A percentile compares a stretch with the other conserved stretches of the same genome.
These are phyloP conservation scores for Pseudozyma flocculosa DNA, from an alignment of 1,284 basidiomycete genomes.

Conservation along the genomic window DNA sequence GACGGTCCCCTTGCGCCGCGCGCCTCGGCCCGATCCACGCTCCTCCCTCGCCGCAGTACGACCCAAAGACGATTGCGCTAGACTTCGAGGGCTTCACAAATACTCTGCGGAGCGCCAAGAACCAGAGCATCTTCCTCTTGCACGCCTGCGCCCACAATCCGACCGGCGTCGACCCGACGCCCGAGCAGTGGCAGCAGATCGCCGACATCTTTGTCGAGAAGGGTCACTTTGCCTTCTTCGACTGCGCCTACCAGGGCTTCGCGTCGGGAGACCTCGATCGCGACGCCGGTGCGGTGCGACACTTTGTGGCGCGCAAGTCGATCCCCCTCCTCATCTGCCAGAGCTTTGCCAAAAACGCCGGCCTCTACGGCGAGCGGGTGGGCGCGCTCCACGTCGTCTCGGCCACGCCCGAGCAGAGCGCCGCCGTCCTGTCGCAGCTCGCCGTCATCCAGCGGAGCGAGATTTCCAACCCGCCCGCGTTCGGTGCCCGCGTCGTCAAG, in stretches of 20 bases:
- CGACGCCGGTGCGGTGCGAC: conserved; percentile 91
- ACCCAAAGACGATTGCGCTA: conserved; percentile 82
- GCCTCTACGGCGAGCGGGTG: conserved; percentile 80
- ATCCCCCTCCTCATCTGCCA: conserved; percentile 86
- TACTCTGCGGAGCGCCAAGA: conserved; percentile 64
- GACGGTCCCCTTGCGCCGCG: too few relatives aligned
- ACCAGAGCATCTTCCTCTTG: conserved; percentile 79
- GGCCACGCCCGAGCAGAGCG: conserved; percentile 32
- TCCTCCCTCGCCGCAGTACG: conserved; percentile 63
- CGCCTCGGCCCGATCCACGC: too few relatives aligned
- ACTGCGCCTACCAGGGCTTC: conserved; percentile 93
- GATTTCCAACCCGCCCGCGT: conserved; percentile 87
- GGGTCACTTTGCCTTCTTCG: conserved; percentile 87
- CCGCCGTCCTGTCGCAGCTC: conserved; percentile 65
- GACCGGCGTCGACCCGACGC: conserved; percentile 86
- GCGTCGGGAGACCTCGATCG: conserved; percentile 79
- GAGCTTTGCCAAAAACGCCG: conserved; percentile 95
- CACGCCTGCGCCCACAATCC: conserved; percentile 96
- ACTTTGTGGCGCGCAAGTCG: conserved; percentile 72
- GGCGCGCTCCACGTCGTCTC: conserved; percentile 63
- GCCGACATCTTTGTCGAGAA: conserved; percentile 73
- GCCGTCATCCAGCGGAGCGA: conserved; percentile 84
- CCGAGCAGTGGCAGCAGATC: conserved; percentile 82
- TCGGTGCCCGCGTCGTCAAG: conserved; percentile 79
- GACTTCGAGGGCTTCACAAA: conserved; percentile 75